Conservation (phyloP, 306 rosid genomes). For the Vigna nakashimae region DNA sequence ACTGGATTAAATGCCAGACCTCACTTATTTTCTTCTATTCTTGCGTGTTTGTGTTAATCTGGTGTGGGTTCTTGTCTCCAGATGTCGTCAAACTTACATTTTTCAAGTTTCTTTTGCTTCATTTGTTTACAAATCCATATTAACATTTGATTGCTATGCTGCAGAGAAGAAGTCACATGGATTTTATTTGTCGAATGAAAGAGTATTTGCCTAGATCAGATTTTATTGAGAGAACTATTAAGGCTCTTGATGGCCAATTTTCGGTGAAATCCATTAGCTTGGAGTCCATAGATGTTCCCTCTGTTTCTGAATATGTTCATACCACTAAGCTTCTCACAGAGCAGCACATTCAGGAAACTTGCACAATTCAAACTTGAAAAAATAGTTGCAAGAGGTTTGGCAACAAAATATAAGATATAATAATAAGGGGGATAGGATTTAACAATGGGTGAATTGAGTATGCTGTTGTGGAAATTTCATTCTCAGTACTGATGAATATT, state of each 20-base stretch:
- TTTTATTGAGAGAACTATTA: slow-evolving; percentile 66
- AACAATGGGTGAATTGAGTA: neutral
- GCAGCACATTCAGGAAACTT: slow-evolving; percentile 64
- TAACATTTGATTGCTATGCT: no score
- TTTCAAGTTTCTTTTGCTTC: no score
- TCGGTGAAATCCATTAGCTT: slow-evolving; percentile 43
- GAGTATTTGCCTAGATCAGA: slow-evolving; percentile 71
- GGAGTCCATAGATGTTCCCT: slow-evolving; percentile 46
- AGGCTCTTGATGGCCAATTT: slow-evolving; percentile 60
- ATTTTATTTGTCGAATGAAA: slow-evolving; percentile 83
- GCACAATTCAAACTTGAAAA: slow-evolving; percentile 40
- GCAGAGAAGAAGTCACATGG: slow-evolving; percentile 76
- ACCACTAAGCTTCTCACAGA: slow-evolving; percentile 57
- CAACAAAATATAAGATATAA: neutral
- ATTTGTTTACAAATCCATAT: no score
- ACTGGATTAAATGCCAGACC: slow-evolving; percentile 2
- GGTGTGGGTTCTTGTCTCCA: neutral
- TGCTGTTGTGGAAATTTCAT: slow-evolving; percentile 20
- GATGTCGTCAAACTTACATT: neutral
- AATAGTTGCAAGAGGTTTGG: slow-evolving; percentile 19
- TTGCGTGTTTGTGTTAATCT: neutral
- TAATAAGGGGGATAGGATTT: neutral
- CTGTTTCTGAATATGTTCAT: slow-evolving; percentile 59
- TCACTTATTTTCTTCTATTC: neutral
- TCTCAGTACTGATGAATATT: slow-evolving; percentile 22